Evolutionary conservation across 306 rosid genomes (phyloP).

Genomic region (Cucurbita argyrosperma): DNA sequence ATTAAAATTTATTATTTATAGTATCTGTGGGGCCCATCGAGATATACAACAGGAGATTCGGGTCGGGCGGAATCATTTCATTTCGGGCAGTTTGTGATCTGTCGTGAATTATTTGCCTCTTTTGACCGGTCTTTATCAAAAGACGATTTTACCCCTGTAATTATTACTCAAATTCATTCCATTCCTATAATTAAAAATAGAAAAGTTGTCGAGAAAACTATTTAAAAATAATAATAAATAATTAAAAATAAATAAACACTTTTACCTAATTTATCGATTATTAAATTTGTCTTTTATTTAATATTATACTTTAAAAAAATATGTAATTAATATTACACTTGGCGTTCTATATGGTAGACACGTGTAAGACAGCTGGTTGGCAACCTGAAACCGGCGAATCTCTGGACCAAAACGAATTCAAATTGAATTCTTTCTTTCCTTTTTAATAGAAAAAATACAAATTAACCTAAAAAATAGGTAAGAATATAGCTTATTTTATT

Average conservation of each 20-base stretch:
- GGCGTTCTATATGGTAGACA: not conserved
- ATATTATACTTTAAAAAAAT: not conserved
- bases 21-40: not conserved
- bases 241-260: too few species aligned
- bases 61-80: not conserved
- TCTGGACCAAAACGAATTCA: not conserved
- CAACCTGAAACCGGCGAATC: not conserved
- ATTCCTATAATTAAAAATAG: too few species aligned
- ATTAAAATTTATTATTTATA: not conserved
- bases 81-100: not conserved
- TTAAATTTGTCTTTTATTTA: not conserved
- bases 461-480: too few species aligned
- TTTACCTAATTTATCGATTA: not conserved
- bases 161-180: too few species aligned
- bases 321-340: not conserved
- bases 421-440: not conserved
- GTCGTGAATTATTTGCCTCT: too few species aligned
- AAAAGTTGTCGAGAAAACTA: too few species aligned
- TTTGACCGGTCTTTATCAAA: too few species aligned
- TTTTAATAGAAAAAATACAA: too few species aligned
- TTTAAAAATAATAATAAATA: too few species aligned
- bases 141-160: too few species aligned
- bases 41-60: not conserved
- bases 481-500: too few species aligned
- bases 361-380: not conserved